phyloP scores from a whole-genome alignment of 192 early-diverging fungal genomes.

The Gonapodya sp. region DNA sequence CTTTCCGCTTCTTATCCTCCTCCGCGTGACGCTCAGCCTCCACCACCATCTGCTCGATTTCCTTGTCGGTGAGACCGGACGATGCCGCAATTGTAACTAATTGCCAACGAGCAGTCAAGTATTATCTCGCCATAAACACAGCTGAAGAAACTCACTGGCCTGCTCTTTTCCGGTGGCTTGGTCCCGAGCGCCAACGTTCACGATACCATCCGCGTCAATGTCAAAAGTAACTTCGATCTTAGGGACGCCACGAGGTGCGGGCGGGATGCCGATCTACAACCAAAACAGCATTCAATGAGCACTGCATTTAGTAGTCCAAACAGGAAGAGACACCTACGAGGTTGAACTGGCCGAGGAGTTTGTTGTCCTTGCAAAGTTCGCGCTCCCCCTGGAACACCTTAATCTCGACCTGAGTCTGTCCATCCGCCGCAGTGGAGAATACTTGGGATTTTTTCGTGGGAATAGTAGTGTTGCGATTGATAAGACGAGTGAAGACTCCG shows the following conservation, averaged over 20 bases:
- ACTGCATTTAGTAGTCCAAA: not conserved
- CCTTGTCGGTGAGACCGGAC: constrained; percentile 81
- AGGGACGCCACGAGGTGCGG: constrained; percentile 92
- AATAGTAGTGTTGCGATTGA: constrained; percentile 96
- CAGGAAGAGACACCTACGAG: constrained; percentile 34
- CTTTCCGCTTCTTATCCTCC: constrained; percentile 81
- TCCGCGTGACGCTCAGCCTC: constrained; percentile 89
- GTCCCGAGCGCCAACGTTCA: constrained; percentile 94
- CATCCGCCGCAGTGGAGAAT: constrained; percentile 97
- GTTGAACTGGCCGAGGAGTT: constrained; percentile 96
- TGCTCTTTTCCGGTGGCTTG: constrained; percentile 93
- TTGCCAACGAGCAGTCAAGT: not conserved
- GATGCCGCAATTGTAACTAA: constrained; percentile 86
- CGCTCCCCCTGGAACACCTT: constrained; percentile 98
- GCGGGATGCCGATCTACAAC: constrained; percentile 64
- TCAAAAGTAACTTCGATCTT: constrained; percentile 98
- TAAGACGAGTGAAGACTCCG: constrained; percentile 90
- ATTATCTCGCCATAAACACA: not conserved
- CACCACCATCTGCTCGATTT: constrained; percentile 95
- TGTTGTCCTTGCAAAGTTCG: constrained; percentile 95
- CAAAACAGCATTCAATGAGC: not conserved
- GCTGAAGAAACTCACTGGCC: constrained; percentile 41
- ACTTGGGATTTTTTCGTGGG: constrained; percentile 99
- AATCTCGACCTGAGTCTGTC: constrained; percentile 95
- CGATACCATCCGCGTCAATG: constrained; percentile 99